These are phyloP conservation scores for Neurospora sp. DNA, from an alignment of 2,329 filamentous ascomycete species.

Conservation along the genomic window DNA sequence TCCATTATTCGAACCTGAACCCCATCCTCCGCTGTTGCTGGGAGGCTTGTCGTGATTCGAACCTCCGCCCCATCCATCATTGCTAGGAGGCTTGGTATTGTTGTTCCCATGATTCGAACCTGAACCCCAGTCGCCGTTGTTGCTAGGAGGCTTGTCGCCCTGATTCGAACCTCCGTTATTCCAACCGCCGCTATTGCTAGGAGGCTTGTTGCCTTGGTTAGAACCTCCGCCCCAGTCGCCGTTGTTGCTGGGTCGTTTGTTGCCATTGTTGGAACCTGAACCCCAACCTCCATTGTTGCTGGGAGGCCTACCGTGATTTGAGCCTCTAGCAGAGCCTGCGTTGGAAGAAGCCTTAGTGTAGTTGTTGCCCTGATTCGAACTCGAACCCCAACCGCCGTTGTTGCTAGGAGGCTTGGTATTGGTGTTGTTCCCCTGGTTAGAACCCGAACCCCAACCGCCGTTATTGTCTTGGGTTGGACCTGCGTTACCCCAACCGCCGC, in stretches of 20 bases:
- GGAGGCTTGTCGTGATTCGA: neutral
- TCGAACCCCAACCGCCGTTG: neutral
- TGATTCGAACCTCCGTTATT: neutral
- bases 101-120: neutral
- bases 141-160: neutral
- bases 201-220: neutral
- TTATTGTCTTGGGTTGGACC: neutral
- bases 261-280: neutral
- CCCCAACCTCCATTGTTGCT: neutral
- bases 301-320: neutral
- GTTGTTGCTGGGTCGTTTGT: neutral
- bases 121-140: neutral
- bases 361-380: neutral
- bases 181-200: neutral
- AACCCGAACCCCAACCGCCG: neutral
- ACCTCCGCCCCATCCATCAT: neutral
- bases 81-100: neutral
- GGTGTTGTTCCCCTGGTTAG: neutral
- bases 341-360: neutral
- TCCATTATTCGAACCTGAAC: neutral
- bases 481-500: neutral
- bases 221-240: neutral
- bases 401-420: neutral
- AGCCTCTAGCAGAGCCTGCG: neutral
- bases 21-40: neutral